phyloP scores from a whole-genome alignment of 768 basidiomycete species.

The Mycena polygramma region DNA sequence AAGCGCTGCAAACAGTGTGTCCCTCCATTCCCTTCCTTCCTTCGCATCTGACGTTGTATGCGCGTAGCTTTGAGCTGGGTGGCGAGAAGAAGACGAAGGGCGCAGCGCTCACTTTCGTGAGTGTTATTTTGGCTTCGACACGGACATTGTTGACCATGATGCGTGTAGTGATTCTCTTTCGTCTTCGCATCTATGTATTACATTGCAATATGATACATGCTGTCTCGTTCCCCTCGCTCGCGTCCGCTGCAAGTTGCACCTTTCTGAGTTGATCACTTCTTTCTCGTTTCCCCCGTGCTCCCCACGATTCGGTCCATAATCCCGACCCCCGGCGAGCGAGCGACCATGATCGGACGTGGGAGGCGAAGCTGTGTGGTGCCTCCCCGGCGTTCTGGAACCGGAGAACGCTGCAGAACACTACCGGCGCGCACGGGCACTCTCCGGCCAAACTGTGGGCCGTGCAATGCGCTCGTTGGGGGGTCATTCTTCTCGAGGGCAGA shows the following conservation, averaged over 20 bases:
- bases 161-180: conserved; percentile 16
- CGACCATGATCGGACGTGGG: conserved; percentile 73
- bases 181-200: conserved; percentile 18
- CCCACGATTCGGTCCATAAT: too few relatives aligned
- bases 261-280: too few relatives aligned
- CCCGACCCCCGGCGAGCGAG: conserved; percentile 38
- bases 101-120: conserved; percentile 92
- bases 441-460: conserved; percentile 83
- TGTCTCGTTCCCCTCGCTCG: too few relatives aligned
- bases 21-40: not conserved
- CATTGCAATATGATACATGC: conserved; percentile 29
- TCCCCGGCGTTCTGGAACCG: conserved; percentile 92
- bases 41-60: not conserved
- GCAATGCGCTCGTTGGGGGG: conserved; percentile 95
- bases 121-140: conserved; percentile 49
- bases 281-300: too few relatives aligned
- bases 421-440: conserved; percentile 86
- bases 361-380: conserved; percentile 93
- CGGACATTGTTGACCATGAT: not conserved
- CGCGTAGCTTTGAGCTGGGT: conserved; percentile 93
- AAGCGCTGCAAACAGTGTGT: conserved; percentile 99
- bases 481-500: conserved; percentile 78
- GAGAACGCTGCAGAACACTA: conserved; percentile 81
- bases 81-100: conserved; percentile 99
- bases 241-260: too few relatives aligned